phyloP scores from a whole-genome alignment of 1,139 yeast species.

The Saccharomycopsis crataegensis region DNA sequence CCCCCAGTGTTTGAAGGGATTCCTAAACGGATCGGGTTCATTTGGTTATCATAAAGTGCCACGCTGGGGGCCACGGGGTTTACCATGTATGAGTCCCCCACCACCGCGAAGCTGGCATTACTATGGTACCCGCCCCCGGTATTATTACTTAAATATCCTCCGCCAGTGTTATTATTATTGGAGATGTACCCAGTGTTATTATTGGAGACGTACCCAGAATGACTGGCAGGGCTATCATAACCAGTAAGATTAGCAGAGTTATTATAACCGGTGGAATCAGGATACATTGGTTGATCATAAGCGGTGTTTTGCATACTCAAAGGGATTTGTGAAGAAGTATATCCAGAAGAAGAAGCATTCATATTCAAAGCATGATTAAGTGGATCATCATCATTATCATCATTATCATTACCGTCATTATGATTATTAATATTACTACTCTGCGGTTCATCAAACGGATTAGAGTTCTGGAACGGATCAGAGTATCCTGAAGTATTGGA shows the following conservation, averaged over 20 bases:
- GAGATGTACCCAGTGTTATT: too few species aligned
- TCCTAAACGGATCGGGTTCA: slow-evolving; percentile 13
- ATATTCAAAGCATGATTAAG: background rate
- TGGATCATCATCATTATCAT: background rate
- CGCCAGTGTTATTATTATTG: too few species aligned
- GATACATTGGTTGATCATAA: background rate
- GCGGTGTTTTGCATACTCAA: slow-evolving; percentile 4
- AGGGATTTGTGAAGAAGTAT: background rate
- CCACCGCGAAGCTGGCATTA: too few species aligned
- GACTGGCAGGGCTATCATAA: background rate
- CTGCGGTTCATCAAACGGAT: background rate
- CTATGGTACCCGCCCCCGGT: too few species aligned
- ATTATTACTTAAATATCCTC: too few species aligned
- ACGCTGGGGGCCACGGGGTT: slow-evolving; percentile 9
- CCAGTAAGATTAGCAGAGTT: background rate
- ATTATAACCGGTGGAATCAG: background rate
- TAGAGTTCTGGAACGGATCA: background rate
- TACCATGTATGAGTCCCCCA: slow-evolving; percentile 16
- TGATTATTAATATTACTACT: too few species aligned
- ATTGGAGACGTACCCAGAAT: too few species aligned
- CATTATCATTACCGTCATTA: too few species aligned
- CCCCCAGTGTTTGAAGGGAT: slow-evolving; percentile 1
- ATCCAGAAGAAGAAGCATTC: background rate
- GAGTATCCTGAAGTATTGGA: background rate
- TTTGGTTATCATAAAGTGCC: slow-evolving; percentile 13